phyloP scores from a whole-genome alignment of 192 early-diverging fungal species.

The Linnemannia elongata region DNA sequence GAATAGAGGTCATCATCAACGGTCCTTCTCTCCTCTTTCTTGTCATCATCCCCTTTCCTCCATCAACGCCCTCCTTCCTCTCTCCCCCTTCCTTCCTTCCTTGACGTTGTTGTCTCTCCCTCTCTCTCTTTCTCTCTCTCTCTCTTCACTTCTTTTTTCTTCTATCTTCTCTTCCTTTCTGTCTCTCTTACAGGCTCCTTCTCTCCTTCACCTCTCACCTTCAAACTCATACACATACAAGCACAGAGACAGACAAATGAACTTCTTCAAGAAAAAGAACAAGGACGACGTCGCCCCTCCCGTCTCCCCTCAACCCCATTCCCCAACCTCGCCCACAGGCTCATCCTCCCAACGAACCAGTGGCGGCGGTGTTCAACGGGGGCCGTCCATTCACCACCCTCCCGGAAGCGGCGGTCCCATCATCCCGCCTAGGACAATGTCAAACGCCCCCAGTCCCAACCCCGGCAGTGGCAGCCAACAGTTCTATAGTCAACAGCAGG shows the following conservation, averaged over 20 bases:
- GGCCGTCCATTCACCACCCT: neutral
- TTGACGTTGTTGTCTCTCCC: neutral
- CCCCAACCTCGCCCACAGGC: neutral
- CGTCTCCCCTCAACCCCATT: neutral
- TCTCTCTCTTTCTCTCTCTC: neutral
- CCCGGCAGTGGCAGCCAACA: neutral
- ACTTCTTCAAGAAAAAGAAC: conserved; percentile 7
- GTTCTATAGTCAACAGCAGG: neutral
- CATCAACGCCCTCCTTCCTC: neutral
- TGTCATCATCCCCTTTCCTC: neutral
- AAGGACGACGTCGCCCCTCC: neutral
- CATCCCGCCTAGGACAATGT: neutral
- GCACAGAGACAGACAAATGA: neutral
- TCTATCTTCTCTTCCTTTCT: neutral
- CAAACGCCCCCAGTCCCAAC: neutral
- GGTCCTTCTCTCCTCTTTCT: neutral
- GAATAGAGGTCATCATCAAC: neutral
- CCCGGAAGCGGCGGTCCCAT: neutral
- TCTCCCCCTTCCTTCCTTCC: conserved; percentile 3
- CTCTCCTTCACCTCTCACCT: neutral
- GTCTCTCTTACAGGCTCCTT: neutral
- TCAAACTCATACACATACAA: neutral
- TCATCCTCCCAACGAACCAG: neutral
- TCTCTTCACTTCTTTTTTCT: neutral
- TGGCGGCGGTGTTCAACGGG: neutral